Evolutionary conservation across 306 rosid genomes (phyloP).

Genomic region (Coriaria nepalensis): DNA sequence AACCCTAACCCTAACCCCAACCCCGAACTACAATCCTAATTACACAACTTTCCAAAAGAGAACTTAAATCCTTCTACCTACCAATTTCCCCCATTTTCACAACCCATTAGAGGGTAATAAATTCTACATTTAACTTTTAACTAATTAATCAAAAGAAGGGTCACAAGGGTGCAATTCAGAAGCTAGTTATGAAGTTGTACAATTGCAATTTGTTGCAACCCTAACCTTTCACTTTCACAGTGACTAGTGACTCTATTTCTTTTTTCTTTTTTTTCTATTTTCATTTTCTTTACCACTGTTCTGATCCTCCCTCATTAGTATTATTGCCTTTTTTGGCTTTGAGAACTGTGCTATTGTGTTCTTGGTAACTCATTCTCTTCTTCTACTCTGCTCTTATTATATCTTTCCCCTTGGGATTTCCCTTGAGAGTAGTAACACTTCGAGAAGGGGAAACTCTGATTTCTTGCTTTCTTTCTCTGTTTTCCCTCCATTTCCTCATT

Average conservation of each 20-base stretch:
- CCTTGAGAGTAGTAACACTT: slow-evolving; percentile 49
- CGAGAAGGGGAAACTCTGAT: slow-evolving; percentile 15
- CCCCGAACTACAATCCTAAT: slow-evolving; percentile 9
- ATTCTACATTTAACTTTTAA: not conserved
- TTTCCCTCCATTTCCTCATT: slow-evolving; percentile 10
- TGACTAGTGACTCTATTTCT: slow-evolving; percentile 13
- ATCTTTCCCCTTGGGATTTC: slow-evolving; percentile 9
- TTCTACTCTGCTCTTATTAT: slow-evolving; percentile 2
- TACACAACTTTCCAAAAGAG: slow-evolving; percentile 1
- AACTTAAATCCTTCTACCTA: slow-evolving; percentile 20
- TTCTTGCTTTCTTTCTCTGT: slow-evolving; percentile 21
- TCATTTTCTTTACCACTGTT: slow-evolving; percentile 17
- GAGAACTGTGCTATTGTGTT: slow-evolving; percentile 44
- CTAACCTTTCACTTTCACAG: slow-evolving; percentile 43
- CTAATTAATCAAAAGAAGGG: not conserved
- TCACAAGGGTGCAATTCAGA: slow-evolving; percentile 15
- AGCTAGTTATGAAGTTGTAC: slow-evolving; percentile 19
- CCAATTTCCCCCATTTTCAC: slow-evolving; percentile 4
- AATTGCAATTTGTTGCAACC: slow-evolving; percentile 3
- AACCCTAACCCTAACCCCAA: slow-evolving; percentile 10
- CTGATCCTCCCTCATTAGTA: slow-evolving; percentile 20
- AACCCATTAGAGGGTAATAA: not conserved
- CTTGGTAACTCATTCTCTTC: too few species aligned
- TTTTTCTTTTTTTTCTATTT: too few species aligned
- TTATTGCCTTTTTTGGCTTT: slow-evolving; percentile 41